Evolutionary conservation across 2,329 filamentous ascomycete species (phyloP), one percentile per base, ranked within the genome.

Genomic region (Rhinocladiella similis): DNA sequence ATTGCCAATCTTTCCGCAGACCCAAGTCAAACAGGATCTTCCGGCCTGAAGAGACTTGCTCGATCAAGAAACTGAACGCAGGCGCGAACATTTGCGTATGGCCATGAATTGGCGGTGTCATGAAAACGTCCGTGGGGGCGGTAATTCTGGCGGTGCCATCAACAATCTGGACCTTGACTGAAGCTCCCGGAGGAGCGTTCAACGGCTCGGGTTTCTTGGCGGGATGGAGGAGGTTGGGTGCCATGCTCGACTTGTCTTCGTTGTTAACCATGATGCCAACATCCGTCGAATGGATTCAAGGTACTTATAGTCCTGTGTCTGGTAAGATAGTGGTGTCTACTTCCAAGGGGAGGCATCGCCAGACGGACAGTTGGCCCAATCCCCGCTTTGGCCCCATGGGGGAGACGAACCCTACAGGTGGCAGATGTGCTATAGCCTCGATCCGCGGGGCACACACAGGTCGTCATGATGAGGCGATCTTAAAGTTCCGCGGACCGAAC

Each of bases 21-120:
- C 66, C 66, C 1, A 68, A 58, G 47, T 68, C 66, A 41, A 64
- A 67, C 12, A 67, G 16, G 20, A 63, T 27, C 35, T 62, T 56
- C 5, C 54, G 46, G 14, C 38, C n/a, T 10, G 39, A 39, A 12
- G 38, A 33, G 12, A 46, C 25, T 19, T 58, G 56, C 18, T 58
- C 56, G 5, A 60, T 22, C 43, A 60, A 29, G 46, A 60, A 60
- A 25, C 47, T 47, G 39, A 53, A 57, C 18, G 41, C 38, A 5
- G 57, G 57, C 12, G 27, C 52, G 5, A 39, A 18, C 27, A 59
- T 42, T 41, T 13, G 14, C 3, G 35, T 35, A 19, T 55, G 53
- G 4, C 56, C 56, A n/a, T 27, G 41, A 12, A 59, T 53, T 1
- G 25, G 12, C 10, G 54, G 54, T 3, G 6, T n/a, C 54, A 57